phyloP scores from a whole-genome alignment of 2,329 filamentous ascomycete species.

The Exophiala alcalophila region DNA sequence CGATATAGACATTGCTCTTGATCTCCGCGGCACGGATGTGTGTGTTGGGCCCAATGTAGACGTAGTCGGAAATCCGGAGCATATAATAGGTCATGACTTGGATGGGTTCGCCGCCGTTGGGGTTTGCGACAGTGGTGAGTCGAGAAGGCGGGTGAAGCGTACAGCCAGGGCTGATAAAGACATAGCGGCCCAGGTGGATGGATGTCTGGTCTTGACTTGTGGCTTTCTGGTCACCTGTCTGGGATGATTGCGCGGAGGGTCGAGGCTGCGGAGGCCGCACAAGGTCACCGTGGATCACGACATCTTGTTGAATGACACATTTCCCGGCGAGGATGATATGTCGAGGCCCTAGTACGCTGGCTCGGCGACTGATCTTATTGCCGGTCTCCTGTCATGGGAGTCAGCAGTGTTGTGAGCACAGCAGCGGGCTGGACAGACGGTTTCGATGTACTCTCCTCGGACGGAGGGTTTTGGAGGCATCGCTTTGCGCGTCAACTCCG shows the following conservation, averaged over 20 bases:
- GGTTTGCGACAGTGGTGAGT: slow-evolving; percentile 65
- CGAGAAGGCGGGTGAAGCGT: slow-evolving; percentile 80
- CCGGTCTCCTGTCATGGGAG: slow-evolving; percentile 67
- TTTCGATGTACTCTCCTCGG: slow-evolving; percentile 96
- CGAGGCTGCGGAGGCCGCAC: slow-evolving; percentile 56
- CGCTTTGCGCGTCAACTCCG: no score
- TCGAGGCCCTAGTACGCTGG: slow-evolving; percentile 87
- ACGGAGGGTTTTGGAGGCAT: slow-evolving; percentile 70
- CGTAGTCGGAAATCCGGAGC: slow-evolving; percentile 89
- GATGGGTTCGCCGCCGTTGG: slow-evolving; percentile 9
- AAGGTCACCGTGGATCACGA: slow-evolving; percentile 89
- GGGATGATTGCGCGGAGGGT: slow-evolving; percentile 26
- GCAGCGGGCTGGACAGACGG: slow-evolving; percentile 54
- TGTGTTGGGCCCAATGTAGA: slow-evolving; percentile 74
- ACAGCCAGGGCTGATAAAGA: slow-evolving; percentile 75
- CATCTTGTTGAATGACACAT: slow-evolving; percentile 92
- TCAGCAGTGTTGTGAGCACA: slow-evolving; percentile 8
- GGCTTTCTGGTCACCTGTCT: slow-evolving; percentile 37
- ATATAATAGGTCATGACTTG: slow-evolving; percentile 72
- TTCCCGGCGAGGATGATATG: slow-evolving; percentile 97
- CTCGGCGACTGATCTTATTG: slow-evolving; percentile 94
- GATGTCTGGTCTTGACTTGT: slow-evolving; percentile 41
- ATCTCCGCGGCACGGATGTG: slow-evolving; percentile 81
- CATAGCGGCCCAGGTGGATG: slow-evolving; percentile 87
- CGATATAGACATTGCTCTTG: slow-evolving; percentile 82